phyloP scores from a whole-genome alignment of 176 grass and related monocot species.

The Carex parvula region DNA sequence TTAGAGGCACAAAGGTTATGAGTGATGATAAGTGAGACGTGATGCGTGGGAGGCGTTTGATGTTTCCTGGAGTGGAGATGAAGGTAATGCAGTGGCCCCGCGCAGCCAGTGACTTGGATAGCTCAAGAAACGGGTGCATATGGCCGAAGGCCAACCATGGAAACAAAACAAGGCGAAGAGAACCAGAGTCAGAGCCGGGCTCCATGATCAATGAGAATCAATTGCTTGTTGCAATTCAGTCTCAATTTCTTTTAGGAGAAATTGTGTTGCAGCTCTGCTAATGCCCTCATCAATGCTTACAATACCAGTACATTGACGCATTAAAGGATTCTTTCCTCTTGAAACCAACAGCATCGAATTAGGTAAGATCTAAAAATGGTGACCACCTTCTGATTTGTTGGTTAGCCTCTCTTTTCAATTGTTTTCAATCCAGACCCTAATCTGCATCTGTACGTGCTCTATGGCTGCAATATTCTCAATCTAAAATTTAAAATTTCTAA shows the following conservation, averaged over 20 bases:
- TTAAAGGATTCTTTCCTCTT: too few species aligned
- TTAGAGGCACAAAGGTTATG: background rate
- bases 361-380: too few species aligned
- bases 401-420: too few species aligned
- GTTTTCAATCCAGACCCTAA: too few species aligned
- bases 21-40: background rate
- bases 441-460: too few species aligned
- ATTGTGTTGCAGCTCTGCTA: background rate
- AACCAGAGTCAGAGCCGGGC: background rate
- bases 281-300: too few species aligned
- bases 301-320: too few species aligned
- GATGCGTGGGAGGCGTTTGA: constrained; percentile 16
- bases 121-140: constrained; percentile 30
- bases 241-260: background rate
- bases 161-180: constrained; percentile 29
- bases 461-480: too few species aligned
- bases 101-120: constrained; percentile 24
- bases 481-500: too few species aligned
- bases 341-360: too few species aligned
- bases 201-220: background rate
- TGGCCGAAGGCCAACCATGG: constrained; percentile 41
- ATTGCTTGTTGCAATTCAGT: background rate
- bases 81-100: constrained; percentile 34
- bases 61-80: constrained; percentile 35
- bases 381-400: too few species aligned